Evolutionary conservation across 108 stramenopile genomes (phyloP), one percentile per base, ranked within the genome.

Genomic region (Mayamaea pseudoterrestris): DNA sequence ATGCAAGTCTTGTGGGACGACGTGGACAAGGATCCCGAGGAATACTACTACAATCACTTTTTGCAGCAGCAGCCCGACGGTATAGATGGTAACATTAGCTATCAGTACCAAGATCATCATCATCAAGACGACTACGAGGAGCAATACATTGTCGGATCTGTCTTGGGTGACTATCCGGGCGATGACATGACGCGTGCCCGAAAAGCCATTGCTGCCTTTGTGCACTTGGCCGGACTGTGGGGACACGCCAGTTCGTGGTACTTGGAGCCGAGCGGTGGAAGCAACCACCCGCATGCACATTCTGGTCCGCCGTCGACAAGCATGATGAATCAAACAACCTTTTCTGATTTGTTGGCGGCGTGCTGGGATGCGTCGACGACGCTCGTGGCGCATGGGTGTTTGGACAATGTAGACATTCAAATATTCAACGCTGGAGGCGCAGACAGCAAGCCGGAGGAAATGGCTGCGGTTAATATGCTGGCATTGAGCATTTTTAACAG

Each of bases 301-400:
- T n/a, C n/a, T n/a, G n/a, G n/a, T n/a, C n/a, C n/a, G n/a, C n/a
- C n/a, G n/a, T n/a, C n/a, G n/a, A n/a, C n/a, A n/a, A n/a, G n/a
- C n/a, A n/a, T n/a, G n/a, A 61, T 46, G 37, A 41, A 37, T 27
- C 55, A 45, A 16, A 31, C 47, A 35, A 29, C 44, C 49, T 67
- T 68, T 58, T 54, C 47, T 18, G 74, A 67, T 5, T 56, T 81
- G 41, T 35, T 83, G 50, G 56, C 63, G 13, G 49, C 60, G 42
- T 71, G 61, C 2, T 55, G 76, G 24, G 77, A 78, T 54, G 55
- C 74, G 31, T 76, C 82, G 7, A 61, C 61, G 11, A 60, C 57
- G 11, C 50, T 89, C 35, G 79, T 89, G 25, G 71, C 85, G 11
- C 80, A 83, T 53, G 82, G 81, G 9, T 81, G 82, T 66, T 60